A percentile compares a stretch with the other conserved stretches of the same genome.
Evolutionary conservation across 805 yeast species (phyloP).

Genomic region (Nakazawaea holstii): DNA sequence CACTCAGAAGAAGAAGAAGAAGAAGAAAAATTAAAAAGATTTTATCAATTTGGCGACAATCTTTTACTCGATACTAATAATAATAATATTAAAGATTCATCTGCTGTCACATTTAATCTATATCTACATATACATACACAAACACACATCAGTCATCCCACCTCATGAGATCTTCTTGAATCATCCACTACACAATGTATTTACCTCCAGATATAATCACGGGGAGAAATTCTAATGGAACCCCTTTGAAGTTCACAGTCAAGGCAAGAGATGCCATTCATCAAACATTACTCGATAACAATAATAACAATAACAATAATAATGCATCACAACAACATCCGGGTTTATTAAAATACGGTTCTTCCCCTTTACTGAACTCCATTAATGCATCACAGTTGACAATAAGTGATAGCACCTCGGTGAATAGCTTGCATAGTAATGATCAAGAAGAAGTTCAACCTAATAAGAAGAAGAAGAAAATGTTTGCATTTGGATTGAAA

Average conservation of each 20-base stretch:
- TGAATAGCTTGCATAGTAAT: neutral
- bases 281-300: conserved; percentile 6
- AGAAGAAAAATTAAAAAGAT: too few relatives aligned
- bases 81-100: too few relatives aligned
- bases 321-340: neutral
- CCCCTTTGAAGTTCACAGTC: conserved; percentile 10
- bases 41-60: too few relatives aligned
- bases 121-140: too few relatives aligned
- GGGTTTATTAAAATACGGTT: conserved; percentile 21
- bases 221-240: conserved; percentile 8
- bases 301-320: neutral
- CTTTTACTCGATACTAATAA: too few relatives aligned
- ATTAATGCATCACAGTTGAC: conserved; percentile 12
- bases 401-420: neutral
- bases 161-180: too few relatives aligned
- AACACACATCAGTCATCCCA: neutral
- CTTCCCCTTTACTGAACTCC: conserved; percentile 23
- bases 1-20: too few relatives aligned
- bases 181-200: conserved; percentile 1
- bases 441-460: conserved; percentile 6
- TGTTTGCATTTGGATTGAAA: conserved; percentile 1
- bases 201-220: conserved; percentile 8
- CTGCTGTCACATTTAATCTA: too few relatives aligned
- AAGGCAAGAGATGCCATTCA: conserved; percentile 9
- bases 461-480: conserved; percentile 9